phyloP scores from a whole-genome alignment of 805 yeast genomes.

The Komagataella pseudopastoris region DNA sequence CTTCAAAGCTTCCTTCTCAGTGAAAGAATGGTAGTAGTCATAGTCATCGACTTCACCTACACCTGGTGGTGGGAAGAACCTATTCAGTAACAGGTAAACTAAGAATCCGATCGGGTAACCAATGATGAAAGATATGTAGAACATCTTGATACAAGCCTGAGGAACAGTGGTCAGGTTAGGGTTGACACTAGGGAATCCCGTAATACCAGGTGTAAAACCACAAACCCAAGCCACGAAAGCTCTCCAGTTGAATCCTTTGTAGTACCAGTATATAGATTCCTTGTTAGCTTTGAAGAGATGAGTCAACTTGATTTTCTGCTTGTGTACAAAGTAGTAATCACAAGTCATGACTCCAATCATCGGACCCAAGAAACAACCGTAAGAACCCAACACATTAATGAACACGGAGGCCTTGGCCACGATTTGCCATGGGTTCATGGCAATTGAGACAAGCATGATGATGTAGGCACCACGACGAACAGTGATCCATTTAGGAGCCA shows the following conservation, averaged over 20 bases:
- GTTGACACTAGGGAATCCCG: conserved; percentile 26
- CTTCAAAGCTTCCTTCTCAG: conserved; percentile 16
- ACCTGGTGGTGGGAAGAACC: conserved; percentile 22
- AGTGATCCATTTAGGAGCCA: conserved; percentile 28
- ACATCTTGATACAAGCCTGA: not conserved
- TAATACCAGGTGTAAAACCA: conserved; percentile 33
- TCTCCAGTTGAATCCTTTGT: conserved; percentile 28
- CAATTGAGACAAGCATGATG: conserved; percentile 19
- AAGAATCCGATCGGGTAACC: conserved; percentile 25
- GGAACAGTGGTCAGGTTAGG: conserved; percentile 2
- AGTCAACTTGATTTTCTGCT: conserved; percentile 21
- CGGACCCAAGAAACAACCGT: conserved; percentile 25
- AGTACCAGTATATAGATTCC: conserved; percentile 23
- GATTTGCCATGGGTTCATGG: conserved; percentile 27
- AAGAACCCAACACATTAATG: conserved; percentile 15
- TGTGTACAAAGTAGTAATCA: conserved; percentile 26
- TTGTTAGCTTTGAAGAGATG: conserved; percentile 22
- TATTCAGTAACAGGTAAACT: conserved; percentile 19
- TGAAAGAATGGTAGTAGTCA: conserved; percentile 18
- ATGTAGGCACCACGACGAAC: conserved; percentile 32
- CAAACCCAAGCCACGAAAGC: conserved; percentile 22
- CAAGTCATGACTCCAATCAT: conserved; percentile 21
- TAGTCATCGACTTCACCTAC: conserved; percentile 19
- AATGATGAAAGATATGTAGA: conserved; percentile 27
- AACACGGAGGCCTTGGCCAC: conserved; percentile 21